Base-by-base conservation (phyloP, 129 eudicot species). In the Chrysanthemum lavandulifolium region DNA sequence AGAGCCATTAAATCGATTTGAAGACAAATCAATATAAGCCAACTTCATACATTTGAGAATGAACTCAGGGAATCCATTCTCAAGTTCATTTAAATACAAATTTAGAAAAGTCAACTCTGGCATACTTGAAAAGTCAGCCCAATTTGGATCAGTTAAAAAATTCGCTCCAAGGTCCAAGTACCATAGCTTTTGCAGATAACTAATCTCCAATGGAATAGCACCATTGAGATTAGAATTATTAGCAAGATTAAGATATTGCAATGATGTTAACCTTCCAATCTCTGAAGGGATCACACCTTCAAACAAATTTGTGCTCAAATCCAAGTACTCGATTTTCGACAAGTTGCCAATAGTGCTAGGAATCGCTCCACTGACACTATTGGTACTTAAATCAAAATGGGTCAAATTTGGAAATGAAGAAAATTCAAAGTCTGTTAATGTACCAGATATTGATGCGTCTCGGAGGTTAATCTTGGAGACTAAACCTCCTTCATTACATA, bases 1-100 rank as follows among this genome's bases (percentile, higher is more conserved):
- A 11, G 71, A 75, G 54, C 94, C 98, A 57, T 75, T 81, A 2
- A 92, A 66, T 0, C 19, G 14, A 79, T 92, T 89, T 12, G 11
- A 0, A 33, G 98, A 92, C 89, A 92, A 78, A 78, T 92, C 98
- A 61, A 92, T 89, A 67, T 15, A 87, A 40, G 85, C 83, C 77
- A 92, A 78, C 50, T 80, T 87, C 67, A 36, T 71, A 75, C 86
- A 86, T 13, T 55, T n/a, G 51, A 64, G 69, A 67, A 92, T 52
- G 65, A 89, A 92, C 54, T 68, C 77, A 16, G 97, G 97, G 76
- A 92, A 89, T 15, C 57, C 91, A 15, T 68, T 78, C 2, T 63
- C 61, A 62, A 92, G 72, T 21, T 50, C 63, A 68, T 92, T 92
- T 81, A 13, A 53, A 54, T 56, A 66, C 49, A 92, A 65, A 65